A percentile compares a stretch with the other conserved stretches of the same genome.
phyloP scores from a whole-genome alignment of 2,329 filamentous ascomycete species.

The Colletotrichum lini region DNA sequence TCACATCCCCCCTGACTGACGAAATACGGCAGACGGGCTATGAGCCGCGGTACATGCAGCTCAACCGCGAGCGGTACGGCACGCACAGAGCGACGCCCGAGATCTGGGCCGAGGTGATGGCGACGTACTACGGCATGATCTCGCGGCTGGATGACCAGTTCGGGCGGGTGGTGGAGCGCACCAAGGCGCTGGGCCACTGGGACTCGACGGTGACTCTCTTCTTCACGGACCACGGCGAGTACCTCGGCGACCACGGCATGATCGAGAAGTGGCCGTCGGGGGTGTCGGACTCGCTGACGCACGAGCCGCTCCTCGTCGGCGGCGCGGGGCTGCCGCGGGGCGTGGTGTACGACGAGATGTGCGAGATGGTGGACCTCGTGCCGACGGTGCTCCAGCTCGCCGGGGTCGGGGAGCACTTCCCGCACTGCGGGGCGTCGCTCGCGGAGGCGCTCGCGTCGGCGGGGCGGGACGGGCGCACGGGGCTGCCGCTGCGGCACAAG shows the following conservation, averaged over 20 bases:
- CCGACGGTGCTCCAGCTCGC: conserved; percentile 59
- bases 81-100: conserved; percentile 57
- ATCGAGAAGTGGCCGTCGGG: conserved; percentile 65
- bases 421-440: conserved; percentile 48
- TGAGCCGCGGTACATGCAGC: conserved; percentile 58
- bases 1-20: neutral
- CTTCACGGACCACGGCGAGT: conserved; percentile 63
- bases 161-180: conserved; percentile 53
- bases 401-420: conserved; percentile 55
- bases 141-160: conserved; percentile 62
- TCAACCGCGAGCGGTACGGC: conserved; percentile 55
- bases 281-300: conserved; percentile 57
- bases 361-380: conserved; percentile 62
- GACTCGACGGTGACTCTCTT: conserved; percentile 59
- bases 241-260: conserved; percentile 61
- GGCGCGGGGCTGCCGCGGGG: conserved; percentile 56
- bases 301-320: conserved; percentile 60
- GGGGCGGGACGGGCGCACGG: conserved; percentile 13
- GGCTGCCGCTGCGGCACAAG: conserved; percentile 50
- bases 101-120: conserved; percentile 60
- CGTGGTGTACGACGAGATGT: conserved; percentile 52
- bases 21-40: conserved; percentile 53
- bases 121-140: conserved; percentile 64
- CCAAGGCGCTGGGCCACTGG: conserved; percentile 54
- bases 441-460: conserved; percentile 11